Base-by-base conservation (phyloP, 73 alveolate species). In the Symbiodinium pilosum region DNA sequence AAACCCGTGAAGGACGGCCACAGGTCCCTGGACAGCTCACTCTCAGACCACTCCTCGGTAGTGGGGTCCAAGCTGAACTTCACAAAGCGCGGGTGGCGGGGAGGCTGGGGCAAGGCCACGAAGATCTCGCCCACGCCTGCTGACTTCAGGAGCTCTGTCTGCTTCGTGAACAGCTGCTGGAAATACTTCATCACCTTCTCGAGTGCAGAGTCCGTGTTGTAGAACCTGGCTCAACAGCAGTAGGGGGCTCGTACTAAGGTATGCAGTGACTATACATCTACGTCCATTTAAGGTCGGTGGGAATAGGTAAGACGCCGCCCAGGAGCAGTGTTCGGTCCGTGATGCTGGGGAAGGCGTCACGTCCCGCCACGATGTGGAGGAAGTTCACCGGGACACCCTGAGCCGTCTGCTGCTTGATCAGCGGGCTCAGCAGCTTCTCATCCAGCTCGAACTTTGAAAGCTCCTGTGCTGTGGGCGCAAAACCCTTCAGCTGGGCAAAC, bases 101-200 rank as follows among this genome's bases (percentile, higher is more conserved):
- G 95, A 16, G 95, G 95, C 95, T 89, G 95, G 8, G 95, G 95
- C 87, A 89, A 73, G 52, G 75, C 95, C 95, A 89, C 75, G 52
- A 71, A 89, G 36, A 89, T 89, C 43, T 88, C 95, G 1, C 95
- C 95, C 7, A 88, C 89, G 52, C 97, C 97, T 24, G 97, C 97
- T 7, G 77, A 28, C 39, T 91, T 91, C 88, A 38, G 34, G 38
- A 40, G 88, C 56, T 38, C 88, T 0, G 38, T 40, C 36, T 81
- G 42, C 43, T 39, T 5, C 41, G 51, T 40, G 88, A 38, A 38
- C 38, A 81, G 18, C 44, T 43, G 44, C 44, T 73, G 85, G 85
- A 26, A 36, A 12, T 43, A 43, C 85, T n/a, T 73, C 85, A 73
- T 42, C 41, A n/a, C 44, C 89, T 91, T 30, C 89, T 68, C 39